These are phyloP conservation scores for Ascochyta viciae-villosae DNA, from an alignment of 2,329 filamentous ascomycete species.

Conservation along the genomic window DNA sequence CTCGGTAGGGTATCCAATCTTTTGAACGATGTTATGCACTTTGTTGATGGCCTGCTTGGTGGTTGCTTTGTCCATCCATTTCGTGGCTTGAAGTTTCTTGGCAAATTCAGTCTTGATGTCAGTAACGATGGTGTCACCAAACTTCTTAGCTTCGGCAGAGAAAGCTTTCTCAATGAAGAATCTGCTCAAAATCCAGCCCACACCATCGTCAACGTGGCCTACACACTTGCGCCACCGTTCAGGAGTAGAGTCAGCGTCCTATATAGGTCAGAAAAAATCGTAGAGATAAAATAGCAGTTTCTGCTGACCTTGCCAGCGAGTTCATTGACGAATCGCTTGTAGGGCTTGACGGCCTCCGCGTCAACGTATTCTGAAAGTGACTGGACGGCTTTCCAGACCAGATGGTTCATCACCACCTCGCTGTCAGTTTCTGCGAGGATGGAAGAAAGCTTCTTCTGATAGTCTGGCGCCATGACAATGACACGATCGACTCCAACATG, in stretches of 20 bases:
- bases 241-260: slow-evolving; percentile 65
- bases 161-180: slow-evolving; percentile 76
- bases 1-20: slow-evolving; percentile 70
- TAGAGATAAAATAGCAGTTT: neutral
- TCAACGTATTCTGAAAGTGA: slow-evolving; percentile 63
- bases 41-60: slow-evolving; percentile 68
- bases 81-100: slow-evolving; percentile 63
- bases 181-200: slow-evolving; percentile 73
- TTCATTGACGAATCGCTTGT: slow-evolving; percentile 66
- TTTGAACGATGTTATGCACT: slow-evolving; percentile 70
- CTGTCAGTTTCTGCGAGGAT: slow-evolving; percentile 62
- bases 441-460: slow-evolving; percentile 64
- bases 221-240: slow-evolving; percentile 74
- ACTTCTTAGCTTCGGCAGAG: slow-evolving; percentile 68
- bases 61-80: slow-evolving; percentile 71
- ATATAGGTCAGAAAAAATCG: slow-evolving; percentile 23
- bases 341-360: slow-evolving; percentile 65
- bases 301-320: slow-evolving; percentile 60
- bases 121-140: slow-evolving; percentile 73
- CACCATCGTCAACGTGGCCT: slow-evolving; percentile 60
- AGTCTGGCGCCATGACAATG: slow-evolving; percentile 66
- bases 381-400: slow-evolving; percentile 69
- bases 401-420: slow-evolving; percentile 66
- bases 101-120: slow-evolving; percentile 73
- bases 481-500: slow-evolving; percentile 60